A percentile compares a stretch with the other conserved stretches of the same genome.
Evolutionary conservation across 495 filamentous ascomycete genomes (phyloP).

Genomic region (Penicillium goetzii): DNA sequence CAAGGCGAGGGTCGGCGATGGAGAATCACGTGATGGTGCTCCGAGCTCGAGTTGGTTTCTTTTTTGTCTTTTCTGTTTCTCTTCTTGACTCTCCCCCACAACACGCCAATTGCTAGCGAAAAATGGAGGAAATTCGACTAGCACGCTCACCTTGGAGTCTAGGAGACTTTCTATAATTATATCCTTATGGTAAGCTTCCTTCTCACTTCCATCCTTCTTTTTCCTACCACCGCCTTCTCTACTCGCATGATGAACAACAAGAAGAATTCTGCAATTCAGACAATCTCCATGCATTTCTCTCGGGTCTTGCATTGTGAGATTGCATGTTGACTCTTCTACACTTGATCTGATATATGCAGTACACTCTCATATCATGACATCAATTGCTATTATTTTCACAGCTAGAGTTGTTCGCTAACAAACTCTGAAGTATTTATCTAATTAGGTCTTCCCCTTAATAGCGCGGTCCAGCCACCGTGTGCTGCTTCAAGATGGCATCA

Average conservation of each 20-base stretch:
- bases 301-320: slow-evolving; percentile 39
- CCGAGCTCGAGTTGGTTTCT: background rate
- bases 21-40: slow-evolving; percentile 32
- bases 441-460: slow-evolving; percentile 28
- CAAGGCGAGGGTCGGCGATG: slow-evolving; percentile 13
- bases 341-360: slow-evolving; percentile 55
- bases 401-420: slow-evolving; percentile 16
- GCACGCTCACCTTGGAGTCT: background rate
- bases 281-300: slow-evolving; percentile 44
- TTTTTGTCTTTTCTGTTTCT: background rate
- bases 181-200: slow-evolving; percentile 13
- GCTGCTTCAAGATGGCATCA: slow-evolving; percentile 44
- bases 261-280: slow-evolving; percentile 64
- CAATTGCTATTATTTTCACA: slow-evolving; percentile 10
- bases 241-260: slow-evolving; percentile 47
- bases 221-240: background rate
- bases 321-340: slow-evolving; percentile 59
- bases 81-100: background rate
- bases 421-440: slow-evolving; percentile 5
- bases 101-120: background rate
- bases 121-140: background rate
- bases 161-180: background rate
- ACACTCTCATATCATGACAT: background rate
- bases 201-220: background rate
- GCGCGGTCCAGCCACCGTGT: slow-evolving; percentile 43